These are phyloP conservation scores for Hyaloscypha variabilis DNA, from an alignment of 495 filamentous ascomycete genomes.

Conservation along the genomic window DNA sequence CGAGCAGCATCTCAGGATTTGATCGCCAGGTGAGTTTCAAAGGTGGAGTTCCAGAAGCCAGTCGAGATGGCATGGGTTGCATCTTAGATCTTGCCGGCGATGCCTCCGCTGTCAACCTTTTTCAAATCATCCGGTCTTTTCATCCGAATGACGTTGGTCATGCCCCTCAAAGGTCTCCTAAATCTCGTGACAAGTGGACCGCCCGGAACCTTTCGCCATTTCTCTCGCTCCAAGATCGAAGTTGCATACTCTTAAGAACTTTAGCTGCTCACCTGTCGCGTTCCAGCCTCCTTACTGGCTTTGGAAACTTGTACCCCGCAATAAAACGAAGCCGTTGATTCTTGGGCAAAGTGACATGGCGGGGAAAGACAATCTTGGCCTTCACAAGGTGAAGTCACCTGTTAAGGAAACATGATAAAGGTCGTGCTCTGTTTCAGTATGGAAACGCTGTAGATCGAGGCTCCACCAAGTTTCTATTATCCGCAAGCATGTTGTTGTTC, in stretches of 20 bases:
- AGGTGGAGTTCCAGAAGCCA: not conserved
- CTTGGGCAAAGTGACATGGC: not conserved
- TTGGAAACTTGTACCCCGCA: not conserved
- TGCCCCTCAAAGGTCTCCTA: not conserved
- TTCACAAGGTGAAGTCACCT: too few relatives aligned
- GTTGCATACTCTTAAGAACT: not conserved
- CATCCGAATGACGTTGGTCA: not conserved
- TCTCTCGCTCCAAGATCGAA: not conserved
- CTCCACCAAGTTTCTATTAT: not conserved
- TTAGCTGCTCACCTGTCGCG: not conserved
- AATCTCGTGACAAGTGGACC: not conserved
- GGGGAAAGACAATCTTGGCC: not conserved
- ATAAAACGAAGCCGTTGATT: not conserved
- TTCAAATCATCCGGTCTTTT: not conserved
- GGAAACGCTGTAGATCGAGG: not conserved
- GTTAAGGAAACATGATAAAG: not conserved
- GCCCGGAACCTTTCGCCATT: not conserved
- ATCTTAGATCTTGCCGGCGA: not conserved
- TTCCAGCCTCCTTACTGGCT: not conserved
- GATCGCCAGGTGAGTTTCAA: not conserved
- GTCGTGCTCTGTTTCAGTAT: not conserved
- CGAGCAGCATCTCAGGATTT: not conserved
- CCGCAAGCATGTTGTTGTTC: conserved; percentile 13
- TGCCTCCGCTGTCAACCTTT: not conserved
- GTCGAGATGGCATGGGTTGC: not conserved